phyloP scores from a whole-genome alignment of 192 early-diverging fungal species.

The Pilobolus umbonatus region DNA sequence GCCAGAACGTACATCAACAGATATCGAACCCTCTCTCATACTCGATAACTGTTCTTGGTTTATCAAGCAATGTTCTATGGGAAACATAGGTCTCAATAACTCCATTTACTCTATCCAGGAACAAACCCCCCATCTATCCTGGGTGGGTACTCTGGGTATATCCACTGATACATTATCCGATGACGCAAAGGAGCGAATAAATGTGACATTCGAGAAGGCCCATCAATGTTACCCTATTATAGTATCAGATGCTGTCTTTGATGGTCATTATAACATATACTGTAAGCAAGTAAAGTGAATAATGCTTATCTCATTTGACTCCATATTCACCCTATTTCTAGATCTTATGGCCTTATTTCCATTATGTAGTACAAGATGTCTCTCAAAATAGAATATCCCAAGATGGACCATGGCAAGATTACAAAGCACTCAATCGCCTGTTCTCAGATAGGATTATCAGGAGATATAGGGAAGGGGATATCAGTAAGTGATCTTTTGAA shows the following conservation, averaged over 20 bases:
- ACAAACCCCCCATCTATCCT: constrained; percentile 55
- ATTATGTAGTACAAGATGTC: constrained; percentile 90
- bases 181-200: constrained; percentile 54
- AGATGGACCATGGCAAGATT: constrained; percentile 77
- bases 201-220: constrained; percentile 53
- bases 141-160: constrained; percentile 76
- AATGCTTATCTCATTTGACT: not conserved
- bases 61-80: constrained; percentile 70
- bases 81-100: constrained; percentile 96
- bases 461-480: constrained; percentile 77
- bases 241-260: constrained; percentile 72
- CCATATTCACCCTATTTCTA: constrained; percentile 23
- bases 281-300: constrained; percentile 80
- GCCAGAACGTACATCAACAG: constrained; percentile 18
- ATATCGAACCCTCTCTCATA: constrained; percentile 33
- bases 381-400: constrained; percentile 75
- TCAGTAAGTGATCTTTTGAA: constrained; percentile 50
- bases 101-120: constrained; percentile 69
- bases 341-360: constrained; percentile 96
- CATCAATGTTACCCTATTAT: constrained; percentile 77
- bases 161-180: constrained; percentile 64
- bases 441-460: constrained; percentile 82
- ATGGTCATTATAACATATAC: constrained; percentile 90
- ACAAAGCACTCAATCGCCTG: constrained; percentile 74
- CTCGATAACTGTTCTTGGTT: constrained; percentile 49